Evolutionary conservation across 768 basidiomycete species (phyloP).

Genomic region (Suillus occidentalis): DNA sequence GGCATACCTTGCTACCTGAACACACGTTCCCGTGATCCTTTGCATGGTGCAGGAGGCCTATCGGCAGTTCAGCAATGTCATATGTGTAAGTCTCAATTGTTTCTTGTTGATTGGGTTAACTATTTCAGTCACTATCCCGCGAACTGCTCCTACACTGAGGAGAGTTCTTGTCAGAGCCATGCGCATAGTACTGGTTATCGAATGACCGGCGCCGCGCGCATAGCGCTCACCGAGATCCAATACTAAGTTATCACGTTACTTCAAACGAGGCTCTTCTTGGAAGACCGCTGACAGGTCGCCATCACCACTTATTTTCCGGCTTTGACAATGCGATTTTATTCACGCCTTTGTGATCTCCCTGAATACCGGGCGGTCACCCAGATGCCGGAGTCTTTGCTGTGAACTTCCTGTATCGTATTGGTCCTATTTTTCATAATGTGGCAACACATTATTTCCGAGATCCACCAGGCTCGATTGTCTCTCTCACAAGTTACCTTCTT

Average conservation of each 20-base stretch:
- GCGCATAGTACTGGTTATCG: not conserved
- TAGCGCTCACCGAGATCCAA: not conserved
- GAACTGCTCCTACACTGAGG: constrained; percentile 2
- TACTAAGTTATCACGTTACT: not conserved
- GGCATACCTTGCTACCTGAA: constrained; percentile 1
- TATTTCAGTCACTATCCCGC: constrained; percentile 19
- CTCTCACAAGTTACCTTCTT: constrained; percentile 10
- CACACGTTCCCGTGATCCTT: constrained; percentile 1
- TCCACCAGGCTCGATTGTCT: constrained; percentile 11
- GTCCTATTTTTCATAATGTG: constrained; percentile 6
- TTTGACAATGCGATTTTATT: not conserved
- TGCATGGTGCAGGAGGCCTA: constrained; percentile 9
- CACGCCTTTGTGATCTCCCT: constrained; percentile 4
- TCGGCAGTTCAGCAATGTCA: constrained; percentile 8
- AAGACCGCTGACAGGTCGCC: constrained; percentile 2
- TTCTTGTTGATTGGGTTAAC: not conserved
- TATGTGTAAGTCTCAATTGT: constrained; percentile 18
- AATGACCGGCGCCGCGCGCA: too few species aligned
- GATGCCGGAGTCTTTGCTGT: constrained; percentile 15
- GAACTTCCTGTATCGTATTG: constrained; percentile 11
- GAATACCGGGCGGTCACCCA: constrained; percentile 13
- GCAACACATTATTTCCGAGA: constrained; percentile 20
- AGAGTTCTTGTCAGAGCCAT: constrained; percentile 12
- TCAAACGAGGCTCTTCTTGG: not conserved
- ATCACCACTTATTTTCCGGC: not conserved